Evolutionary conservation across 2,329 filamentous ascomycete genomes (phyloP).

Genomic region (Aspergillus fumigatus): DNA sequence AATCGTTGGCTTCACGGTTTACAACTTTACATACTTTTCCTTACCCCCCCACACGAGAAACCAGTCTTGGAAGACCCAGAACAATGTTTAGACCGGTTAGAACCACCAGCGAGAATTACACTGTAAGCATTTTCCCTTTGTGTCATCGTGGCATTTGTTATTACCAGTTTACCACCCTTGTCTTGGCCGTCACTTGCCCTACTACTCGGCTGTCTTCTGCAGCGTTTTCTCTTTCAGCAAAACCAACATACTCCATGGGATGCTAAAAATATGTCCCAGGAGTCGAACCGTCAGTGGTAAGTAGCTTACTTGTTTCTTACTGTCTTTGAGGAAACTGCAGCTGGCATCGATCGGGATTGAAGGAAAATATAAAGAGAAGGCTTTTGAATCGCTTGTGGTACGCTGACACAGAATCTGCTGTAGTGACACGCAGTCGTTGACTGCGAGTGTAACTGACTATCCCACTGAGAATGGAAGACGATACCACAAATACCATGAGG

Average conservation of each 20-base stretch:
- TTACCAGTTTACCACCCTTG: not conserved
- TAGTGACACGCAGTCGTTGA: constrained; percentile 41
- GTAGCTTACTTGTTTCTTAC: constrained; percentile 2
- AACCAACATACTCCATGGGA: constrained; percentile 9
- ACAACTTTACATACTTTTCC: not conserved
- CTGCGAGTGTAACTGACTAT: constrained; percentile 41
- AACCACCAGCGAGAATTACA: not conserved
- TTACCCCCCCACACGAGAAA: constrained; percentile 7
- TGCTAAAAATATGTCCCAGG: constrained; percentile 23
- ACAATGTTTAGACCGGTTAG: constrained; percentile 7
- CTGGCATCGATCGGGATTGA: not conserved
- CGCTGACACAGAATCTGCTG: constrained; percentile 5
- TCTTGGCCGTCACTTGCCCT: not conserved
- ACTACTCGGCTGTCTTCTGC: not conserved
- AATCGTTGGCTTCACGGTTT: not conserved
- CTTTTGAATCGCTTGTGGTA: not conserved
- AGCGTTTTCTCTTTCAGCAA: not conserved
- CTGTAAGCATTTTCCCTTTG: constrained; percentile 4
- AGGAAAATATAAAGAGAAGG: not conserved
- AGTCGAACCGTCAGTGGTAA: constrained; percentile 24
- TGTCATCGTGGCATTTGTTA: not conserved
- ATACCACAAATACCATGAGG: constrained; percentile 44
- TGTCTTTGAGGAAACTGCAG: not conserved
- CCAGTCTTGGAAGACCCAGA: not conserved
- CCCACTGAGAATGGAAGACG: constrained; percentile 39